Evolutionary conservation across 108 stramenopile genomes (phyloP), one percentile per base, ranked within the genome.

Genomic region (Cyclostephanos tholiformis): DNA sequence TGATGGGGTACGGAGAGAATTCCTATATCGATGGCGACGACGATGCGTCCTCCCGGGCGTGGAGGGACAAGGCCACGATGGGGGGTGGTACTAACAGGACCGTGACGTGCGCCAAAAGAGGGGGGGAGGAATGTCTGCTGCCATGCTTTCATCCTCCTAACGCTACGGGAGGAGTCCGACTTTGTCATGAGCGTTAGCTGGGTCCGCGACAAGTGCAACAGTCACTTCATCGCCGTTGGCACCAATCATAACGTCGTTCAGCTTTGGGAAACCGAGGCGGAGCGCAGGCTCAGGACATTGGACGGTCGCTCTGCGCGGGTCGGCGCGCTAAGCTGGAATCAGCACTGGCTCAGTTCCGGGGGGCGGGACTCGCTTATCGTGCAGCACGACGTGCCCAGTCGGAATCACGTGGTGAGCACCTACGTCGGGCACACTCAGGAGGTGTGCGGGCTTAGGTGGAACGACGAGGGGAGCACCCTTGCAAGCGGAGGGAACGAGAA

Each of bases 401-500:
- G 84, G 3, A 85, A 87, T 61, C 86, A 86, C 50, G 67, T 89
- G 22, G 87, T 87, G 11, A 75, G 89, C 13, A 83, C 74, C 4
- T 92, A 91, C 69, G 60, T 65, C 27, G 91, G 82, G 0, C 93
- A 95, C 55, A 86, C 89, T 41, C 91, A 95, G 73, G 93, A 91
- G 78, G 93, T 96, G 26, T 96, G 94, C 64, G 96, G 96, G 20
- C 76, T 96, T 44, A 63, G 75, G 29, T 96, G 96, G 96, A 89
- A 88, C 53, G 88, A 97, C 17, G 98, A 99, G 67, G 98, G 98
- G 6, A 85, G 88, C 39, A 86, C 84, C 25, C 87, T 99, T 9
- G 99, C 97, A 10, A 98, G 97, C 51, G 99, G 99, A 16, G 98
- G 97, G 27, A 99, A 99, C 72, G 99, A 99, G 57, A 99, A 99